Evolutionary conservation across 306 rosid genomes (phyloP).

Genomic region (Lathyrus sativus): DNA sequence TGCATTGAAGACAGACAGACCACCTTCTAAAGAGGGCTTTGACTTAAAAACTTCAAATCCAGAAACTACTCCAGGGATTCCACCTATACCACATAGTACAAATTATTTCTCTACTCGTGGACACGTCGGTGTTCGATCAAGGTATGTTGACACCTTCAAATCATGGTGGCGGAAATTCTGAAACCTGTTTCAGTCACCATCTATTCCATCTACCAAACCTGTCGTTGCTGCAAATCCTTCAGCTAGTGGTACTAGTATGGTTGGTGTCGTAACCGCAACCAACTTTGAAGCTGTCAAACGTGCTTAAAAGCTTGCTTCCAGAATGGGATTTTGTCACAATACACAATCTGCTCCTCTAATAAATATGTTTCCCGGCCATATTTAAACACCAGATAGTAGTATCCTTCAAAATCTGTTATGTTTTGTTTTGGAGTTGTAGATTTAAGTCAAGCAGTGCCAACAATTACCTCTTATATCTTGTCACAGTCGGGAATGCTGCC

Average conservation of each 20-base stretch:
- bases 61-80: constrained; percentile 68
- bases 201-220: constrained; percentile 65
- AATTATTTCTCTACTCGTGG: constrained; percentile 73
- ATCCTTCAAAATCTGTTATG: constrained; percentile 73
- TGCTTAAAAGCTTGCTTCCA: constrained; percentile 89
- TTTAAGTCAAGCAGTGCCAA: too few relatives aligned
- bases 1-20: constrained; percentile 57
- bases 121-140: constrained; percentile 79
- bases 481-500: too few relatives aligned
- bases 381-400: constrained; percentile 55
- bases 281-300: constrained; percentile 85
- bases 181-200: constrained; percentile 66
- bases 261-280: constrained; percentile 50
- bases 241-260: too few relatives aligned
- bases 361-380: constrained; percentile 88
- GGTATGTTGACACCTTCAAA: constrained; percentile 98
- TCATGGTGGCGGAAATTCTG: constrained; percentile 68
- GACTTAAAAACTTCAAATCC: constrained; percentile 44
- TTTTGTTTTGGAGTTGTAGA: too few relatives aligned
- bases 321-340: constrained; percentile 94
- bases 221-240: constrained; percentile 54
- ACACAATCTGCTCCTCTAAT: constrained; percentile 92
- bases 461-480: too few relatives aligned
- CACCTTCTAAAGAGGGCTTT: constrained; percentile 44
- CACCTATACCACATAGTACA: constrained; percentile 78